Base-by-base conservation (phyloP, 352 stramenopile species). In the Phytophthora europaea region DNA sequence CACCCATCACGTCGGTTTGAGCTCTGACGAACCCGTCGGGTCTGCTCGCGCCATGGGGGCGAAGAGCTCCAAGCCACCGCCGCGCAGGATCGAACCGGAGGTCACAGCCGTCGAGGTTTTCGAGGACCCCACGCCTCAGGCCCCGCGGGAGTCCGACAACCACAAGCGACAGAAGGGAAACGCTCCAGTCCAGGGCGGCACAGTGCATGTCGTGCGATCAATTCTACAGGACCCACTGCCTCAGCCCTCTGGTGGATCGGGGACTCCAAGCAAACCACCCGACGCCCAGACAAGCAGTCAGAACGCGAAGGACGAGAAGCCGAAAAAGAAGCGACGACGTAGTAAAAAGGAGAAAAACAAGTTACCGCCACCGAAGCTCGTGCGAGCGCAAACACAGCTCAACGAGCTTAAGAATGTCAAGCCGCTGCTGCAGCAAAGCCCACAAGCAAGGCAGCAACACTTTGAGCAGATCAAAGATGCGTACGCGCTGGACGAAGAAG, bases 391-490 rank as follows among this genome's bases (percentile, higher is more conserved):
- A 10, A 65, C 73, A 6, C 55, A 67, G 23, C 63, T 90, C 16
- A 84, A 91, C 53, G 82, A 88, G 13, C 38, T 89, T 0, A 81
- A 78, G 52, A 75, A 79, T 38, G 54, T 77, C 3, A 79, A 74
- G 28, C 67, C 61, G 9, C 40, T 67, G 18, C 38, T 71, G 33
- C 52, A 64, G 20, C 67, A 75, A 40, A 66, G 45, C 20, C 54
- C 74, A 3, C 48, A 71, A 47, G 69, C 31, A 15, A 75, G 64
- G 40, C 59, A 69, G 47, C 76, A 84, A n/a, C 64, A 87, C 28
- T 88, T 86, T 71, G 80, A 88, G 34, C 65, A 86, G 57, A 85
- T 87, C 67, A 86, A 85, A 51, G 79, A 83, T 28, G 80, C 80
- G 4, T 88, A 87, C 26, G 60, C 79, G 1, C 57, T 90, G 8